Conservation (phyloP, 1,284 basidiomycete genomes). For the Cryptococcus sp. region DNA sequence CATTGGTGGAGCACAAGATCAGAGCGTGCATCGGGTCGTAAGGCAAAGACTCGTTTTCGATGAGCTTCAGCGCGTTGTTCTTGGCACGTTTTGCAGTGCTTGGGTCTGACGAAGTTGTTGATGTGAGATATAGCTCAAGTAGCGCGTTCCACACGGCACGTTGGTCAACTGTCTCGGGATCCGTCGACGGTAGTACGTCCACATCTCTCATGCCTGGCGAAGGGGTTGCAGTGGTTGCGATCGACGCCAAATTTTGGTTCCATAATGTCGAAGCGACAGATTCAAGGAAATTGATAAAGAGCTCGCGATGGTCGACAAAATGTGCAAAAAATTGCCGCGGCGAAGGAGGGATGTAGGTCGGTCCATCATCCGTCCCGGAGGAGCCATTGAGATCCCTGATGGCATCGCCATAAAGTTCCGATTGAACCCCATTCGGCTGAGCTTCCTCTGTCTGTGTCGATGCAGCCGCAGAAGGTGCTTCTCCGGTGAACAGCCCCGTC, state of each 20-base stretch:
- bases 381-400: neutral
- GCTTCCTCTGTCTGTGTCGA: conserved; percentile 19
- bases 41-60: conserved; percentile 65
- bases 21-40: conserved; percentile 90
- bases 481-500: conserved; percentile 41
- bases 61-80: conserved; percentile 67
- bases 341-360: conserved; percentile 64
- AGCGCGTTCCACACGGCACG: conserved; percentile 93
- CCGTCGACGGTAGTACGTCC: conserved; percentile 55
- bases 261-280: conserved; percentile 77
- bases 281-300: conserved; percentile 87
- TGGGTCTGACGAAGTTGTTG: conserved; percentile 50
- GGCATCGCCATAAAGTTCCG: conserved; percentile 44
- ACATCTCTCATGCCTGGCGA: conserved; percentile 7
- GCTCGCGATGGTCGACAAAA: conserved; percentile 83
- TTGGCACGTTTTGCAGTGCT: conserved; percentile 29
- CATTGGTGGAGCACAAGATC: conserved; percentile 82
- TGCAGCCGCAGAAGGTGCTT: conserved; percentile 44
- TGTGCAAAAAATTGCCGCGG: conserved; percentile 89
- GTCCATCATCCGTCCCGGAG: conserved; percentile 23
- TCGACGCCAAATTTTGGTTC: conserved; percentile 64
- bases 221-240: neutral
- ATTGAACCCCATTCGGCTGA: conserved; percentile 37
- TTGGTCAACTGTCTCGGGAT: conserved; percentile 70
- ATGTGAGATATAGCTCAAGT: conserved; percentile 84